These are phyloP conservation scores for Amauroascus niger DNA, from an alignment of 2,329 filamentous ascomycete species.

Conservation along the genomic window DNA sequence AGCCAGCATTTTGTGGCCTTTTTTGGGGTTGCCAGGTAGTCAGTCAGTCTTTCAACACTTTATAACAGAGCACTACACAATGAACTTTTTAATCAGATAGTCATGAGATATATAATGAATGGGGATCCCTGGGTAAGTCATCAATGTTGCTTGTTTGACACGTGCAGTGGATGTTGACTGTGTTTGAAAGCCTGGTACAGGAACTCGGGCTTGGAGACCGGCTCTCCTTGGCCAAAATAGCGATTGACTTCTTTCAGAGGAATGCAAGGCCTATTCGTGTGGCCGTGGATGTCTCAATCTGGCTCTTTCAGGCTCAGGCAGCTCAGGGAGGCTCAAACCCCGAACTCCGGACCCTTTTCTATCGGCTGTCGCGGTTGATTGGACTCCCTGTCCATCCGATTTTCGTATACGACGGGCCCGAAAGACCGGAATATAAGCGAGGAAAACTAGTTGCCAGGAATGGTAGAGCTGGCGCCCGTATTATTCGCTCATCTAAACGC, in stretches of 20 bases:
- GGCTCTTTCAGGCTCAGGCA: constrained; percentile 88
- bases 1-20: too few species aligned
- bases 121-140: constrained; percentile 39
- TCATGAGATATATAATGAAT: too few species aligned
- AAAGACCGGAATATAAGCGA: constrained; percentile 79
- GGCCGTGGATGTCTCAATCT: constrained; percentile 91
- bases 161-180: constrained; percentile 14
- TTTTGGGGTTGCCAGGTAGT: too few species aligned
- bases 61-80: not conserved
- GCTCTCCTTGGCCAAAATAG: constrained; percentile 71
- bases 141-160: not conserved
- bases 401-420: constrained; percentile 81
- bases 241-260: constrained; percentile 63
- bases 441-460: constrained; percentile 54
- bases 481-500: constrained; percentile 66
- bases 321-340: constrained; percentile 81
- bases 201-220: constrained; percentile 75
- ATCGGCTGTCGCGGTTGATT: constrained; percentile 70
- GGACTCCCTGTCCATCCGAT: constrained; percentile 71
- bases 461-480: constrained; percentile 48
- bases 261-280: constrained; percentile 67
- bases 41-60: too few species aligned
- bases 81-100: not conserved
- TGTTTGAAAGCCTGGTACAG: constrained; percentile 65
- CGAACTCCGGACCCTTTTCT: constrained; percentile 84